phyloP scores from a whole-genome alignment of 73 alveolate genomes.

The Paramecium bursaria region DNA sequence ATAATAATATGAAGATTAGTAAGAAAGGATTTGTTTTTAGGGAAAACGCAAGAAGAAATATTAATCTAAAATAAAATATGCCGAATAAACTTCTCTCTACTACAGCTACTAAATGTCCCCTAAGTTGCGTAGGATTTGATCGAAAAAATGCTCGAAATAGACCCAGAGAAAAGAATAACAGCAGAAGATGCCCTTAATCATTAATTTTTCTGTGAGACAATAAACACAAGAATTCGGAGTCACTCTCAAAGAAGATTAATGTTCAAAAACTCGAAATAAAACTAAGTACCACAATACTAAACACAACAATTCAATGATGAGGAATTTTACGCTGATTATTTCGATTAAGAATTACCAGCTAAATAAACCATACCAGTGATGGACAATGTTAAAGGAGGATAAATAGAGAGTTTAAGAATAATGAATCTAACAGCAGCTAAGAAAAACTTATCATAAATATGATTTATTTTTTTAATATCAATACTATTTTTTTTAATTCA shows the following conservation, averaged over 20 bases:
- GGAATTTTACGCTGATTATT: constrained; percentile 17
- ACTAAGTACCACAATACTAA: not conserved
- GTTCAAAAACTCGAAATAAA: no score
- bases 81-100: not conserved
- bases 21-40: constrained; percentile 23
- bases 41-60: constrained; percentile 11
- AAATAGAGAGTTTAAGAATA: no score
- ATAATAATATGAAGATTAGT: no score
- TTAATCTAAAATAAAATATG: not conserved
- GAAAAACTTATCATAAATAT: no score
- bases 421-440: no score
- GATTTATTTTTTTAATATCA: no score
- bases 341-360: constrained; percentile 23
- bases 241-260: no score
- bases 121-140: constrained; percentile 63
- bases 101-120: not conserved
- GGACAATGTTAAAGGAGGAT: constrained; percentile 41
- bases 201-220: constrained; percentile 66
- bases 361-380: constrained; percentile 1
- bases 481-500: no score
- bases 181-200: constrained; percentile 84
- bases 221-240: not conserved
- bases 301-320: not conserved
- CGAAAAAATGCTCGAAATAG: constrained; percentile 76
- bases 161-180: constrained; percentile 81